A percentile compares a stretch with the other conserved stretches of the same genome.
These are phyloP conservation scores for Drosera capensis DNA, from an alignment of 148 eudicot genomes.

Conservation along the genomic window DNA sequence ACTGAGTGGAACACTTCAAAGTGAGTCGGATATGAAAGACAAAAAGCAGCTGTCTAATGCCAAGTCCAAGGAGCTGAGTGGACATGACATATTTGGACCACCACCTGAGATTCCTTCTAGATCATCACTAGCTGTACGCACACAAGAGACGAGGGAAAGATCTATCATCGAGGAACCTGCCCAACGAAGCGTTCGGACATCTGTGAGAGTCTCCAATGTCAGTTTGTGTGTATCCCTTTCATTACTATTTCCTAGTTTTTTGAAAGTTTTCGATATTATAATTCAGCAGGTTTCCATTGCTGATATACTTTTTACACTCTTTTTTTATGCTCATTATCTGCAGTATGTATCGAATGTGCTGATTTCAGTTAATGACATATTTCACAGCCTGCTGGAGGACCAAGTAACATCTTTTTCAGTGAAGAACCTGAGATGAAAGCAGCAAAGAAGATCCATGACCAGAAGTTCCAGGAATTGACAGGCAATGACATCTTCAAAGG, in stretches of 20 bases:
- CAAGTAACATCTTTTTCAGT: conserved; percentile 69
- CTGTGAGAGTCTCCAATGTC: conserved; percentile 90
- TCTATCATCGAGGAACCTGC: conserved; percentile 69
- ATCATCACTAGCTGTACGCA: conserved; percentile 56
- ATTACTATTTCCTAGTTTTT: background rate
- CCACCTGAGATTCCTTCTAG: conserved; percentile 71
- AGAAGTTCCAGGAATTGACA: conserved; percentile 77
- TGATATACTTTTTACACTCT: background rate
- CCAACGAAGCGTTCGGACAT: conserved; percentile 60
- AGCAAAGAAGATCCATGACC: conserved; percentile 64
- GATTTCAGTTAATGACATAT: background rate
- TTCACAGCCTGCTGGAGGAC: conserved; percentile 84
- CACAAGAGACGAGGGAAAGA: conserved; percentile 42
- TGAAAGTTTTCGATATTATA: background rate
- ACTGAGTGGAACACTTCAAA: conserved; percentile 59
- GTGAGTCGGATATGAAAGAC: conserved; percentile 32
- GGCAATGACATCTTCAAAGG: conserved; percentile 90
- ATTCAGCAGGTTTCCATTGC: background rate
- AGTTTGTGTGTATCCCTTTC: conserved; percentile 13
- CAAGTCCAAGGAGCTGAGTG: conserved; percentile 84
- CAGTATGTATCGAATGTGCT: too few species aligned
- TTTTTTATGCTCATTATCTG: background rate
- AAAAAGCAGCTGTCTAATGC: conserved; percentile 72
- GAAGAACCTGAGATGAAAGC: conserved; percentile 57
- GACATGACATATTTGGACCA: conserved; percentile 84